Evolutionary conservation across 805 yeast species (phyloP).

Genomic region (Saccharomycopsis fibuligera): DNA sequence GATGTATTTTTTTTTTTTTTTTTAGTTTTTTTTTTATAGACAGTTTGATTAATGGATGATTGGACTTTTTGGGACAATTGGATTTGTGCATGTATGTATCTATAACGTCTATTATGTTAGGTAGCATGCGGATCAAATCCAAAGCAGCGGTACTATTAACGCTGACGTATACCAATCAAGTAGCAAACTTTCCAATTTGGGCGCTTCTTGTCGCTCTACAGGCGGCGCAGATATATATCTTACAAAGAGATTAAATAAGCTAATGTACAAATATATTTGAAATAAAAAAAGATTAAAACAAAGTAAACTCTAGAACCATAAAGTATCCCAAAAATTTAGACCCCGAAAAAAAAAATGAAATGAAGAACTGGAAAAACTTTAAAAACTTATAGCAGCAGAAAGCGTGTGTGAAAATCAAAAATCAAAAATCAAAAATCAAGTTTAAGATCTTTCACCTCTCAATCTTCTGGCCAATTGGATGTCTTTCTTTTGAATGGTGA

Average conservation of each 20-base stretch:
- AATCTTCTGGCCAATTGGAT: conserved; percentile 96
- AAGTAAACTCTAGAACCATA: background rate
- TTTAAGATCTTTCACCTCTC: conserved; percentile 89
- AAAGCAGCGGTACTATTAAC: too few relatives aligned
- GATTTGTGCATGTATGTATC: too few relatives aligned
- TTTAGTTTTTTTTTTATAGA: too few relatives aligned
- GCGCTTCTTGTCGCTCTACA: too few relatives aligned
- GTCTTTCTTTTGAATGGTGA: conserved; percentile 97
- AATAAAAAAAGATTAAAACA: background rate
- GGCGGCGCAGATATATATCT: too few relatives aligned
- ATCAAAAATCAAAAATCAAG: conserved; percentile 2
- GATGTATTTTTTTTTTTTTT: background rate
- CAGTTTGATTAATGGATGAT: too few relatives aligned
- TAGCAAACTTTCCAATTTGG: too few relatives aligned
- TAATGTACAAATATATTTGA: conserved; percentile 5
- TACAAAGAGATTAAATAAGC: background rate
- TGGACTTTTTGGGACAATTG: too few relatives aligned
- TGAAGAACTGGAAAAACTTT: background rate
- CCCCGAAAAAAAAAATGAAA: background rate
- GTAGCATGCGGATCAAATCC: too few relatives aligned
- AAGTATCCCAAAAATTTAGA: background rate
- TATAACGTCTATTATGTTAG: too few relatives aligned
- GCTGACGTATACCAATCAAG: too few relatives aligned
- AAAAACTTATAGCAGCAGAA: background rate
- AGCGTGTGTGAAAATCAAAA: background rate